Percentiles rank a stretch among this genome's conserved stretches.
These are phyloP conservation scores for Lactarius sp. DNA, from an alignment of 768 basidiomycete species.

Conservation along the genomic window DNA sequence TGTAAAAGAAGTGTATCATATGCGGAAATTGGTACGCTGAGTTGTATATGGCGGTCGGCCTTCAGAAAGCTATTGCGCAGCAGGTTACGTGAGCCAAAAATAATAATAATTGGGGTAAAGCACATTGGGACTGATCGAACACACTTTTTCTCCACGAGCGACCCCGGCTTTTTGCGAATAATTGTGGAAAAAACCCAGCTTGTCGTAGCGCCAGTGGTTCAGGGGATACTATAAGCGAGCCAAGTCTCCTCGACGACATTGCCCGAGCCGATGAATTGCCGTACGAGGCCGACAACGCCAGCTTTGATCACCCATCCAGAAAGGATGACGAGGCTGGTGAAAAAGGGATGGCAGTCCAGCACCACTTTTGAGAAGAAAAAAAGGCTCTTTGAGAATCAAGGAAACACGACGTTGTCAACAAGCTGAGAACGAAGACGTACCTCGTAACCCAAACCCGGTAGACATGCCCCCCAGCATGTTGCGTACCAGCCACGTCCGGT, in stretches of 20 bases:
- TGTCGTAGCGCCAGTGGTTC: neutral
- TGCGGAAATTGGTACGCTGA: no score
- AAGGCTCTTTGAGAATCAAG: neutral
- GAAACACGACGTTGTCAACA: neutral
- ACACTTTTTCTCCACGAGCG: no score
- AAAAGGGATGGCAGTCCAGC: constrained; percentile 66
- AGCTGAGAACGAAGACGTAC: constrained; percentile 36
- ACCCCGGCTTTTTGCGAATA: no score
- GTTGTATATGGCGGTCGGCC: no score
- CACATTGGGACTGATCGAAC: no score
- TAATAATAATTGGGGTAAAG: no score
- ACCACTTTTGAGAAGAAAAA: constrained; percentile 48
- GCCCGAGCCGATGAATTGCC: constrained; percentile 62
- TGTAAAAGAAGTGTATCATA: no score
- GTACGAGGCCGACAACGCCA: constrained; percentile 52
- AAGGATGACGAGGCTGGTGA: constrained; percentile 72
- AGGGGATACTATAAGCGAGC: constrained; percentile 80
- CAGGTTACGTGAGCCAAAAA: no score
- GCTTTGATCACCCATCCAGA: constrained; percentile 72
- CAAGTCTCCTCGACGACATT: constrained; percentile 59
- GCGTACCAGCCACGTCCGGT: constrained; percentile 79
- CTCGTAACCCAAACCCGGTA: constrained; percentile 79
- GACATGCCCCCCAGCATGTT: constrained; percentile 84
- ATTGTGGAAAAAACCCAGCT: no score
- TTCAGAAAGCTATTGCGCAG: no score